Conservation (phyloP, 805 yeast species). For the Scheffersomyces stipitis region DNA sequence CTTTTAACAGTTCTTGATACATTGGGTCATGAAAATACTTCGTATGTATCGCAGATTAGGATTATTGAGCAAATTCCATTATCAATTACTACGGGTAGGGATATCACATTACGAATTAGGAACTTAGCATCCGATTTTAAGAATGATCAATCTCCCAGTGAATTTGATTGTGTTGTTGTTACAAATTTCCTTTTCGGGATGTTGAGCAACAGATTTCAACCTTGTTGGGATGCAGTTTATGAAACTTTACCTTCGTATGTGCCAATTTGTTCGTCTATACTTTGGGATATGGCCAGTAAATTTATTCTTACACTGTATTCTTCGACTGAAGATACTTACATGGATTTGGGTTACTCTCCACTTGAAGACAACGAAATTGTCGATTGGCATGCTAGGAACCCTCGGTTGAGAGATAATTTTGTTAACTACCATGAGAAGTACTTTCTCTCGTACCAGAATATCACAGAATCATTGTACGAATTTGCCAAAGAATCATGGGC, state of each 20-base stretch:
- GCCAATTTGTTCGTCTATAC: conserved; percentile 27
- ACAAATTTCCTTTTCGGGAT: conserved; percentile 57
- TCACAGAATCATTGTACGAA: conserved; percentile 37
- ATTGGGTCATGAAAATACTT: conserved; percentile 28
- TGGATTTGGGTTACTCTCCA: no score
- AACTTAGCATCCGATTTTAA: conserved; percentile 48
- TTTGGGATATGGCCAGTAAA: conserved; percentile 56
- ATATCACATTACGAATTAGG: conserved; percentile 68
- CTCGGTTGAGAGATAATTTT: conserved; percentile 44
- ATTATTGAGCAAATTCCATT: conserved; percentile 73
- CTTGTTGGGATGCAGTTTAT: conserved; percentile 77
- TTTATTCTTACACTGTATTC: conserved; percentile 23
- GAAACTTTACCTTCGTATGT: conserved; percentile 55
- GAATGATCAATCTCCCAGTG: conserved; percentile 19
- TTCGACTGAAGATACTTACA: conserved; percentile 1
- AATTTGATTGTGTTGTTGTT: conserved; percentile 16
- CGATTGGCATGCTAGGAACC: conserved; percentile 47
- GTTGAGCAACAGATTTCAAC: conserved; percentile 73
- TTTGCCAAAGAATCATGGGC: conserved; percentile 36
- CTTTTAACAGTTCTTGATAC: conserved; percentile 30
- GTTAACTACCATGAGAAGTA: conserved; percentile 20
- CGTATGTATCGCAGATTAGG: conserved; percentile 48
- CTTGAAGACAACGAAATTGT: no score
- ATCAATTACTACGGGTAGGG: conserved; percentile 69
- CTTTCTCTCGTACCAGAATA: conserved; percentile 28